Evolutionary conservation across 306 rosid genomes (phyloP).

Genomic region (Ceratonia siliqua): DNA sequence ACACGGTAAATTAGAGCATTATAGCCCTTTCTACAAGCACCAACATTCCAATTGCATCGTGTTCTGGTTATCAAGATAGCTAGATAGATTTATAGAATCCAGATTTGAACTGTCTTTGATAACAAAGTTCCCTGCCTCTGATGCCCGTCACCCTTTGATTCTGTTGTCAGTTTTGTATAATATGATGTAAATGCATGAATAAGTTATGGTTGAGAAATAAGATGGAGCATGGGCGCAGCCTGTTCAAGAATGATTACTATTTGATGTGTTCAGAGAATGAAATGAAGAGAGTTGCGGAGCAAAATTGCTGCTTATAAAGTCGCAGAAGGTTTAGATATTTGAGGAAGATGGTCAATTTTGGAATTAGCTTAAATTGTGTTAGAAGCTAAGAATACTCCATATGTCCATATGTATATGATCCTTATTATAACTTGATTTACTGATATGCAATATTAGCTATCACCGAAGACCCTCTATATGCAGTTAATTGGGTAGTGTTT

Average conservation of each 20-base stretch:
- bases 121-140: not conserved
- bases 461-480: not conserved
- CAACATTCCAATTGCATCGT: not conserved
- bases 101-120: conserved; percentile 6
- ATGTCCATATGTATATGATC: not conserved
- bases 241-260: not conserved
- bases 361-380: not conserved
- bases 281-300: not conserved
- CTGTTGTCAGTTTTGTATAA: not conserved
- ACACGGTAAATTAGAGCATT: conserved; percentile 19
- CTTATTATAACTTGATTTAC: conserved; percentile 9
- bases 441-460: not conserved
- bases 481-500: not conserved
- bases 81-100: not conserved
- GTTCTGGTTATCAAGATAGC: not conserved
- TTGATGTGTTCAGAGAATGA: not conserved
- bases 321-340: conserved; percentile 6
- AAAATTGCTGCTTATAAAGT: not conserved
- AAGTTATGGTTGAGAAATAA: conserved; percentile 6
- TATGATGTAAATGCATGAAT: not conserved
- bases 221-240: not conserved
- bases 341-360: conserved; percentile 9
- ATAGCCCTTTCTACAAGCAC: not conserved
- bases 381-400: not conserved
- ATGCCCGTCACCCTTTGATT: not conserved